phyloP scores from a whole-genome alignment of 768 basidiomycete genomes.

The Lactifluus volemus region DNA sequence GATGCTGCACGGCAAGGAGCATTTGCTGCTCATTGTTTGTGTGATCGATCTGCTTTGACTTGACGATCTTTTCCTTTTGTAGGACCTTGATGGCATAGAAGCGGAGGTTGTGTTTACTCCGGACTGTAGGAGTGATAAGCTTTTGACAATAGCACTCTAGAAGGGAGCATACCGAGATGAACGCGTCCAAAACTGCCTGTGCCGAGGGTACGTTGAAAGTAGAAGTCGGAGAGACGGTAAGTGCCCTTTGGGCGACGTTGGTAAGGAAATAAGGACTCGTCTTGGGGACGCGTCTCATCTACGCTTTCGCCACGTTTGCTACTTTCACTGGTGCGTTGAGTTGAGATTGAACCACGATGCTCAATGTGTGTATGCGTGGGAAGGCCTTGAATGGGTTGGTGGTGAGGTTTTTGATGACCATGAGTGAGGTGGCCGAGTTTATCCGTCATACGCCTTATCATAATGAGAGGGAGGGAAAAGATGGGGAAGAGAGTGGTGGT shows the following conservation, averaged over 20 bases:
- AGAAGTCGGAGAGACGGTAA: constrained; percentile 69
- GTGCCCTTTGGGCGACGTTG: constrained; percentile 49
- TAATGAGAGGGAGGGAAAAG: not conserved
- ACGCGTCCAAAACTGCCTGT: constrained; percentile 99
- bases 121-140: constrained; percentile 38
- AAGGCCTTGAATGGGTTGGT: constrained; percentile 17
- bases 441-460: constrained; percentile 29
- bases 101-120: constrained; percentile 89
- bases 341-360: constrained; percentile 61
- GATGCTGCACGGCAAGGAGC: constrained; percentile 77
- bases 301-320: constrained; percentile 34
- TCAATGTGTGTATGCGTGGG: constrained; percentile 25
- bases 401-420: constrained; percentile 19
- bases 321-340: constrained; percentile 51
- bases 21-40: constrained; percentile 93
- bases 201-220: constrained; percentile 75
- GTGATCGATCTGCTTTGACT: constrained; percentile 93
- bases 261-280: constrained; percentile 23
- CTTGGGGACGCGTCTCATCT: constrained; percentile 17
- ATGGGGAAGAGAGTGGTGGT: not conserved
- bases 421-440: constrained; percentile 25
- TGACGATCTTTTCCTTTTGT: constrained; percentile 86
- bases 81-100: constrained; percentile 96
- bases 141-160: not conserved
- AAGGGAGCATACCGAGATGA: constrained; percentile 53